These are phyloP conservation scores for Clonostachys rosea DNA, from an alignment of 2,329 filamentous ascomycete genomes.

Conservation along the genomic window DNA sequence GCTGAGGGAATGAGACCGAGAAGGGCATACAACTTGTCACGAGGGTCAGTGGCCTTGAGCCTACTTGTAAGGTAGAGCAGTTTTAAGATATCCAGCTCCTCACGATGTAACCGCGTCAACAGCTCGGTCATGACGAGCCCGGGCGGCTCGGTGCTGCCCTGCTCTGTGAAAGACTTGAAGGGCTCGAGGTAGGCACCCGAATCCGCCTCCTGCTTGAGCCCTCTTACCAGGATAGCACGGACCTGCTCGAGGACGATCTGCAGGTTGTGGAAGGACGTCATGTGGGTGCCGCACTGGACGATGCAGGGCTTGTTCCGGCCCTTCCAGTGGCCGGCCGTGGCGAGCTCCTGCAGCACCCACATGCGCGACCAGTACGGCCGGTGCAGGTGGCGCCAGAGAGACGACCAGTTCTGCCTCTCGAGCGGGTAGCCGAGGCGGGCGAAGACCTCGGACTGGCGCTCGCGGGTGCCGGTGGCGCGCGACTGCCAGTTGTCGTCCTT, in stretches of 20 bases:
- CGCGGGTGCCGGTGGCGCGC: neutral
- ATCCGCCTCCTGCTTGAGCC: neutral
- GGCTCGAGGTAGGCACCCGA: neutral
- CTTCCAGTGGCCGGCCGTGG: neutral
- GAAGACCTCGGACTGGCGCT: neutral
- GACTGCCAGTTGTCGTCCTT: neutral
- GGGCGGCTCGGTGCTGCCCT: neutral
- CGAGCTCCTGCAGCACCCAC: neutral
- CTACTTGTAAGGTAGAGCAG: neutral
- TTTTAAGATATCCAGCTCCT: neutral
- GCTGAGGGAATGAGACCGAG: neutral
- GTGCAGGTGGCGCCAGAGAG: neutral
- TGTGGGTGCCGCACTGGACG: neutral
- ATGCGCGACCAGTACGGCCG: neutral
- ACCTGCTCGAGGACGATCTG: neutral
- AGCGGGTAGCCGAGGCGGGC: neutral
- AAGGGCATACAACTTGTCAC: neutral
- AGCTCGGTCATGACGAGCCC: neutral
- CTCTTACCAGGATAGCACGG: neutral
- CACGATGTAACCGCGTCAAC: neutral
- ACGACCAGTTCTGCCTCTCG: neutral
- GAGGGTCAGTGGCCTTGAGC: neutral
- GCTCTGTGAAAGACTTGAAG: neutral
- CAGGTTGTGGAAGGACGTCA: neutral
- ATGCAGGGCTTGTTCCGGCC: neutral